A percentile compares a stretch with the other conserved stretches of the same genome.
Evolutionary conservation across 352 stramenopile genomes (phyloP).

Genomic region (Phytophthora megakarya): DNA sequence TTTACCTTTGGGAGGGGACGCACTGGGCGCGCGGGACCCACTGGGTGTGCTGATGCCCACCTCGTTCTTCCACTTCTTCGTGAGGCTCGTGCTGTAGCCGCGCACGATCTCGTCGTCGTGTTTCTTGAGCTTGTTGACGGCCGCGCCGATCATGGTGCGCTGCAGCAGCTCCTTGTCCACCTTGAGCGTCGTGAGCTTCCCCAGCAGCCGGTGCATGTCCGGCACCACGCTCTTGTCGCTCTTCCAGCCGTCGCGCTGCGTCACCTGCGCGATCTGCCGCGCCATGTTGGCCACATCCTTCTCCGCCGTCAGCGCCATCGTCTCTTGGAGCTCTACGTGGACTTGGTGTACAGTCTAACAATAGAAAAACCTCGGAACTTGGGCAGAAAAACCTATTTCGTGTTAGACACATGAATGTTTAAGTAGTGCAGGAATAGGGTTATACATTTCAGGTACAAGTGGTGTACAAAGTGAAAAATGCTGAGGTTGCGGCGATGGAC

Average conservation of each 20-base stretch:
- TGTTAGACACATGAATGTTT: slow-evolving; percentile 1
- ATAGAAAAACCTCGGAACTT: slow-evolving; percentile 26
- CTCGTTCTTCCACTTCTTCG: slow-evolving; percentile 81
- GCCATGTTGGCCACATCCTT: slow-evolving; percentile 71
- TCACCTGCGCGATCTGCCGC: slow-evolving; percentile 69
- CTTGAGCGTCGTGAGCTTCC: slow-evolving; percentile 74
- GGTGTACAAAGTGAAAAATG: not conserved
- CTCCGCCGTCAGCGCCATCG: slow-evolving; percentile 41
- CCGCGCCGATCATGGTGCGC: slow-evolving; percentile 76
- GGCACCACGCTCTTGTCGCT: slow-evolving; percentile 56
- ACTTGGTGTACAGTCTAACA: slow-evolving; percentile 25
- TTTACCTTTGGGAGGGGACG: slow-evolving; percentile 38
- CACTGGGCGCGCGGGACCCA: slow-evolving; percentile 21
- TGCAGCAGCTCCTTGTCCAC: slow-evolving; percentile 81
- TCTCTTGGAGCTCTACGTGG: slow-evolving; percentile 18
- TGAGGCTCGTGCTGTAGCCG: slow-evolving; percentile 82
- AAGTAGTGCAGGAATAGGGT: too few species aligned
- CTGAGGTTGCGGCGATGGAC: slow-evolving; percentile 7
- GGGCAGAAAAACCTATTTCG: not conserved
- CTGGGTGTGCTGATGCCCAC: slow-evolving; percentile 51
- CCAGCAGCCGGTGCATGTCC: slow-evolving; percentile 72
- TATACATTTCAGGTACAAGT: too few species aligned
- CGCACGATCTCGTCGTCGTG: slow-evolving; percentile 81
- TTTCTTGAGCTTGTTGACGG: slow-evolving; percentile 87
- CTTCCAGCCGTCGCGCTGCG: slow-evolving; percentile 69